These are phyloP conservation scores for Eutrema heterophyllum DNA, from an alignment of 345 rosid species.

Conservation along the genomic window DNA sequence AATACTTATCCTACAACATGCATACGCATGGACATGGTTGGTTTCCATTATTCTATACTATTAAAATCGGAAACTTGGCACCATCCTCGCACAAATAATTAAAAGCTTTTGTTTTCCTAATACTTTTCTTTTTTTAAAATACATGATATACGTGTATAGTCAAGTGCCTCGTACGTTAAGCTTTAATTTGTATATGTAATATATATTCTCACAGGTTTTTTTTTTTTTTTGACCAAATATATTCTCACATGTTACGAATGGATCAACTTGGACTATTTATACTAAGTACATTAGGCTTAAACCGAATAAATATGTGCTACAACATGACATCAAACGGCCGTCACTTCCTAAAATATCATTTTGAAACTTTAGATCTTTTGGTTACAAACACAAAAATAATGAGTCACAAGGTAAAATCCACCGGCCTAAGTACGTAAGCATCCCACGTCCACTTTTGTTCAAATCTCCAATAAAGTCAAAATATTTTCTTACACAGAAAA, in stretches of 20 bases:
- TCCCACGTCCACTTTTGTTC: slow-evolving; percentile 17
- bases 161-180: slow-evolving; percentile 21
- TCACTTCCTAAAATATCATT: slow-evolving; percentile 11
- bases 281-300: neutral
- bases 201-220: no score
- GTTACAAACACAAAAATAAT: slow-evolving; percentile 9
- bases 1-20: slow-evolving; percentile 16
- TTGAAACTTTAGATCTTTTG: neutral
- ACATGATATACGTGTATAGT: neutral
- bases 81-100: neutral
- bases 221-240: no score
- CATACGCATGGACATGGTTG: slow-evolving; percentile 25
- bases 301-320: neutral
- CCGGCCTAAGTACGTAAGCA: slow-evolving; percentile 29
- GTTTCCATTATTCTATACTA: neutral
- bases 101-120: neutral
- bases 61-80: slow-evolving; percentile 7
- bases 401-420: slow-evolving; percentile 11
- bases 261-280: slow-evolving; percentile 1
- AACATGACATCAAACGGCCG: slow-evolving; percentile 7
- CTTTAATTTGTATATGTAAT: neutral
- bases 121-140: neutral
- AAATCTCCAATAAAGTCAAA: neutral
- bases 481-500: neutral
- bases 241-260: neutral